Evolutionary conservation across 331 rosid species (phyloP), one percentile per base, ranked within the genome.

Genomic region (Rosa hybrid): DNA sequence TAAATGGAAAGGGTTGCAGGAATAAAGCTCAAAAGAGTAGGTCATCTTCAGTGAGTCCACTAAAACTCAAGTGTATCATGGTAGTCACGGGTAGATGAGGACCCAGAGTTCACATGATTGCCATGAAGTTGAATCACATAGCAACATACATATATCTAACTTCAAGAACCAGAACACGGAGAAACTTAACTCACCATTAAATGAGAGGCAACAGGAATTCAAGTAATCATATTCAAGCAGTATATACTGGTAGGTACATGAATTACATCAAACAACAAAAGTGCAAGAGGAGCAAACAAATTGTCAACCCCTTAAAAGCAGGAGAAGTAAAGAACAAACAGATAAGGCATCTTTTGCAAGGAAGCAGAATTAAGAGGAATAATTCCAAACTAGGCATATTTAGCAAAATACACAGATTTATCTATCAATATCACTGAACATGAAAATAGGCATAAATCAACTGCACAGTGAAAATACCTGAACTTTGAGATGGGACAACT

Each of bases 401-500:
- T 39, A 41, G 67, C 46, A 25, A 51, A 59, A 48, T 4, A 30
- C 39, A 53, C 74, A 12, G 50, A 72, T 25, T 76, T 48, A 13
- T 21, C 50, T 9, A 62, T 63, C 17, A 34, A 8, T 12, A 73
- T 72, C 54, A 81, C 2, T 16, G 54, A 68, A 50, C 4, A 60
- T 6, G 11, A 0, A 75, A 44, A 74, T 17, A 1, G 0, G 12
- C 54, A 13, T n/a, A 59, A 74, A 23, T 14, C 21, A n/a, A 17
- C 41, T 4, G 81, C 53, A 76, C 59, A 79, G 65, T 71, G 38
- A 57, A 80, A 21, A 34, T 83, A 96, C 98, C 99, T 49, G 98
- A 92, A 81, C 87, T 87, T 84, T 90, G 94, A 16, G 99, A 87
- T 69, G 99, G 94, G 60, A 93, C 97, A 83, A 96, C 99, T 38